These are phyloP conservation scores for Pestalotiopsis sp. DNA, from an alignment of 2,329 filamentous ascomycete species.

Conservation along the genomic window DNA sequence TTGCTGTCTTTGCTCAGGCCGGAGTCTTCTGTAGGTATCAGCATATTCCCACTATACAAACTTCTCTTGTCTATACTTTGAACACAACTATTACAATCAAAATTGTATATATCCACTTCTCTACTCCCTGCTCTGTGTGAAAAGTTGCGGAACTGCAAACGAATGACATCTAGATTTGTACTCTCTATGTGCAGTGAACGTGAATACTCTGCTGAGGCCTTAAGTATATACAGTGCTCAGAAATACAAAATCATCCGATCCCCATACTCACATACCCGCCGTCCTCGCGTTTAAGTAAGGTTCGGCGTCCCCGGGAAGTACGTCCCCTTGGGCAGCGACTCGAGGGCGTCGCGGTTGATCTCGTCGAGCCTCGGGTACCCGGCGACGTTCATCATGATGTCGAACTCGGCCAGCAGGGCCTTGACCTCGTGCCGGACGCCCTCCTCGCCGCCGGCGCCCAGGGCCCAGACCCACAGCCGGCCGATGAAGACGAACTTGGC, in stretches of 20 bases:
- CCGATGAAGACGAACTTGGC: conserved; percentile 66
- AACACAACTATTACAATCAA: neutral
- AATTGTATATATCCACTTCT: neutral
- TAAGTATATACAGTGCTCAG: neutral
- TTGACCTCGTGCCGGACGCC: conserved; percentile 66
- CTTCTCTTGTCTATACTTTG: neutral
- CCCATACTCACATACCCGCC: neutral
- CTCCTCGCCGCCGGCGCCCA: conserved; percentile 61
- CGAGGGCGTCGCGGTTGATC: conserved; percentile 46
- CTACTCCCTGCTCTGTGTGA: neutral
- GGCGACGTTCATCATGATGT: conserved; percentile 63
- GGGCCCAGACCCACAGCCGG: conserved; percentile 61
- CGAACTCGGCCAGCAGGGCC: conserved; percentile 61
- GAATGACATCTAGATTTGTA: neutral
- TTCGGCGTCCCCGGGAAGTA: conserved; percentile 29
- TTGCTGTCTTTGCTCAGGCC: no score
- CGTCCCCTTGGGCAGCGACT: conserved; percentile 44
- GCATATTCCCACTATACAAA: no score
- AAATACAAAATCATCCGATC: neutral
- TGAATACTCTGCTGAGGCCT: neutral
- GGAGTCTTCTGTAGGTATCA: no score
- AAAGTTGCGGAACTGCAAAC: neutral
- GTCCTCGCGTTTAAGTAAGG: neutral
- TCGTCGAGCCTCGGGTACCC: conserved; percentile 56
- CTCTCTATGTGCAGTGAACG: neutral